Evolutionary conservation across 1,284 basidiomycete species (phyloP).

Genomic region (Irpex sp.): DNA sequence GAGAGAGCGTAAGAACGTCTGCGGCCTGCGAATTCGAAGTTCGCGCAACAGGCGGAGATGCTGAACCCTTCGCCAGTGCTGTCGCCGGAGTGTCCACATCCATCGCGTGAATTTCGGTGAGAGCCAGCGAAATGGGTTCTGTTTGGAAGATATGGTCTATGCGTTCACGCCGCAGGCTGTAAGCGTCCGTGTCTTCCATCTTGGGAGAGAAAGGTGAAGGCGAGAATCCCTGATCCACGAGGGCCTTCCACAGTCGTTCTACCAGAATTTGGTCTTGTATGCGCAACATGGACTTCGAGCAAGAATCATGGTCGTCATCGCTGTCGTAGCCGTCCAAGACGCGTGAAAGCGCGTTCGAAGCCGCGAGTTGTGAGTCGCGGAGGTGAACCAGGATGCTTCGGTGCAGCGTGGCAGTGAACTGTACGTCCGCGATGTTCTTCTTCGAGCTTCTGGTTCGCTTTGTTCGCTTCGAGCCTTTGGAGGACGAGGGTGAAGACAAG

Average conservation of each 20-base stretch:
- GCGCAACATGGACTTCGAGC: slow-evolving; percentile 8
- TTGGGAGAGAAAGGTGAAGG: slow-evolving; percentile 6
- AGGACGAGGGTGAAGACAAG: slow-evolving; percentile 6
- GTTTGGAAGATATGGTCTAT: slow-evolving; percentile 8
- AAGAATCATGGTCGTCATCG: slow-evolving; percentile 9
- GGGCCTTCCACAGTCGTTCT: slow-evolving; percentile 24
- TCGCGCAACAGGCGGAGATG: slow-evolving; percentile 13
- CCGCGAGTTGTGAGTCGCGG: not conserved
- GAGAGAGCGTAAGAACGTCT: slow-evolving; percentile 24
- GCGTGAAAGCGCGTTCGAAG: not conserved
- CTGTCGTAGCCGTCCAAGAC: not conserved
- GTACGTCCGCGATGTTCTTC: slow-evolving; percentile 31
- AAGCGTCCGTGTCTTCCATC: not conserved
- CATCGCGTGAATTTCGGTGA: not conserved
- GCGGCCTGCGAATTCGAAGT: slow-evolving; percentile 4
- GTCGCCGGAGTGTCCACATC: not conserved
- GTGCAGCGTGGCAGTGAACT: slow-evolving; percentile 36
- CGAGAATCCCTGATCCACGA: slow-evolving; percentile 28
- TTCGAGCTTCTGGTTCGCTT: slow-evolving; percentile 27
- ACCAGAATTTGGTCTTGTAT: slow-evolving; percentile 27
- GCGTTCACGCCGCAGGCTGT: not conserved
- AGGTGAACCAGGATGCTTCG: slow-evolving; percentile 29
- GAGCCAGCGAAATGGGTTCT: not conserved
- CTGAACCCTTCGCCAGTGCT: slow-evolving; percentile 8
- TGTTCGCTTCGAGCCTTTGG: slow-evolving; percentile 20